Evolutionary conservation across 441 rosid genomes (phyloP), one percentile per base, ranked within the genome.

Genomic region (Mallotus japonicus): DNA sequence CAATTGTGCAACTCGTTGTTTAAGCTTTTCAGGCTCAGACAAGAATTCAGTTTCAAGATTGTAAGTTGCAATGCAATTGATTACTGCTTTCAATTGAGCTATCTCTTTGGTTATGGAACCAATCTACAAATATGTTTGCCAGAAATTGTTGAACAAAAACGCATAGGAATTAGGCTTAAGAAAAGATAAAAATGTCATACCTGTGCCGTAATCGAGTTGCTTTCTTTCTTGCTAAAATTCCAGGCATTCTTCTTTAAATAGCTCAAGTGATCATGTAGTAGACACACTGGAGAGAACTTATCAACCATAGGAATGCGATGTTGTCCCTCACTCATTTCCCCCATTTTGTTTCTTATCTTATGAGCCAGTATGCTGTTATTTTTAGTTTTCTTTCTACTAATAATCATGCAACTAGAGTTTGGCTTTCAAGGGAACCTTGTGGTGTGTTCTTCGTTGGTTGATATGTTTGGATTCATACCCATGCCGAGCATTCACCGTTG

Each of bases 241-340:
- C n/a, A 40, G 37, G 67, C 69, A 40, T 15, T 64, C 22, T n/a
- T 20, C 63, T 32, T 49, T 14, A 20, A 74, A 60, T 54, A 54
- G 58, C 22, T 70, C 75, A 75, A 40, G 66, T 65, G 44, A 19
- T 80, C 73, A 28, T 58, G 37, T 68, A 85, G 58, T 20, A 81
- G 60, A 17, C 62, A 55, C 2, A 62, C 70, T 0, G 69, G 72
- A n/a, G 82, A 78, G 46, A 83, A 83, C 73, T 79, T 67, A 3
- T 73, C 73, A 47, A 54, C 67, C 70, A 83, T 67, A 2, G n/a
- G n/a, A n/a, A n/a, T n/a, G n/a, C n/a, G 97, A 90, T 79, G 90
- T 78, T 17, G 95, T 80, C 6, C 6, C 44, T 20, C 34, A 37
- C 6, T 34, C 28, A 24, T 24, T 24, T 24, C 28, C 28, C 28